phyloP scores from a whole-genome alignment of 2,329 filamentous ascomycete genomes.

The Thermomyces lanuginosus region DNA sequence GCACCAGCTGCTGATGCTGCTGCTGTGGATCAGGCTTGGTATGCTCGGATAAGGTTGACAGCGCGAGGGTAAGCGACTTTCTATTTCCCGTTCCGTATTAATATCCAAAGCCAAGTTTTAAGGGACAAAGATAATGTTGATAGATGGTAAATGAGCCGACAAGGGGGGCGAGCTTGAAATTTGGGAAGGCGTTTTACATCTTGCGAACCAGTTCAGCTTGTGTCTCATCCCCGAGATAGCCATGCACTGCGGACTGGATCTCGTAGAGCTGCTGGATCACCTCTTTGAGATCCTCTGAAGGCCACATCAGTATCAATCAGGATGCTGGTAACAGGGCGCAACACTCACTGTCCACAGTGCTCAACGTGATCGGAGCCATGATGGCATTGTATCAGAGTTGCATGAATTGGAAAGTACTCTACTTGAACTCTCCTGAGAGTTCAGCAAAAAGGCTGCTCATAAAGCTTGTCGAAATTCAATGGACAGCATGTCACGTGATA shows the following conservation, averaged over 20 bases:
- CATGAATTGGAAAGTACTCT: background rate
- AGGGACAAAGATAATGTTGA: conserved; percentile 1
- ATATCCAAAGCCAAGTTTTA: background rate
- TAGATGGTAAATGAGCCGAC: no score
- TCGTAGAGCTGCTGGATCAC: conserved; percentile 48
- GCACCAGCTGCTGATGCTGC: conserved; percentile 2
- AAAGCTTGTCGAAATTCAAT: no score
- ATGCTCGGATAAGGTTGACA: conserved; percentile 34
- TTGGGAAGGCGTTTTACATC: conserved; percentile 31
- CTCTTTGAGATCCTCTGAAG: conserved; percentile 39
- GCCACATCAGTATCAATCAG: background rate
- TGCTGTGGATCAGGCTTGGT: conserved; percentile 13
- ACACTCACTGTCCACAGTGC: conserved; percentile 21
- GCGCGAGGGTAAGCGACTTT: conserved; percentile 37
- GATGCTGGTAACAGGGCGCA: background rate
- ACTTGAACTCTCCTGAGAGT: no score
- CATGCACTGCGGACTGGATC: conserved; percentile 41
- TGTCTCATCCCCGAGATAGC: conserved; percentile 41
- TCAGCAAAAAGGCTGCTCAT: no score
- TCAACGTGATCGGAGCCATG: conserved; percentile 23
- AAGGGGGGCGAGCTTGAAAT: no score
- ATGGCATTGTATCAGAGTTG: background rate
- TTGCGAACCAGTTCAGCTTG: conserved; percentile 42
- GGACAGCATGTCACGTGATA: no score
- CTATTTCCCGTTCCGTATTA: conserved; percentile 12